Conservation (phyloP, 2,329 filamentous ascomycete species). For the Aureobasidium melanogenum region DNA sequence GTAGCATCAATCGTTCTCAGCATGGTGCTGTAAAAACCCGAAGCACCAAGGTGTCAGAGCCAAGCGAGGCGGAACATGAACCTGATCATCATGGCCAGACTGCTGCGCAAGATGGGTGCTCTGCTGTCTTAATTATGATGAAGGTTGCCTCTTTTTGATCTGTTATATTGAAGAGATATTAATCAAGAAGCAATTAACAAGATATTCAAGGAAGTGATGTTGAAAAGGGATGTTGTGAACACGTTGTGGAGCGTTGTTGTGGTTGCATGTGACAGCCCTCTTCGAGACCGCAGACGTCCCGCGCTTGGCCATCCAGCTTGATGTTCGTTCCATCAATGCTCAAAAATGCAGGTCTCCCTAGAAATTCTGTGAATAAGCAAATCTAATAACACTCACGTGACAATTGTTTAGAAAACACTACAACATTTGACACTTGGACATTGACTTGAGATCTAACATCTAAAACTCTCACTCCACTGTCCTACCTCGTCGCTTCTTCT, state of each 20-base stretch:
- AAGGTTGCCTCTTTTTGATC: neutral
- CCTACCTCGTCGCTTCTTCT: too few relatives aligned
- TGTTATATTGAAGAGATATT: neutral
- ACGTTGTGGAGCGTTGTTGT: neutral
- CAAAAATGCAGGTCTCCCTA: too few relatives aligned
- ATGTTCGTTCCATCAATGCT: neutral
- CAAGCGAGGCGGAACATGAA: neutral
- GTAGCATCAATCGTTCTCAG: neutral
- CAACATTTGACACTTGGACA: too few relatives aligned
- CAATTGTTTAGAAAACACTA: too few relatives aligned
- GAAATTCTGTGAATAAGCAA: too few relatives aligned
- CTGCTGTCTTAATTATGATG: neutral
- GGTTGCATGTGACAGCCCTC: neutral
- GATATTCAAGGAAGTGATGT: neutral
- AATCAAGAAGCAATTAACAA: neutral
- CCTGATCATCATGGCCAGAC: neutral
- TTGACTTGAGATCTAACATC: too few relatives aligned
- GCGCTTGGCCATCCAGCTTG: neutral
- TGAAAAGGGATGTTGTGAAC: neutral
- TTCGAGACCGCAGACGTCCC: neutral
- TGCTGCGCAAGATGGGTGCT: neutral
- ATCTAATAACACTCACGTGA: too few relatives aligned
- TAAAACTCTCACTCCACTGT: too few relatives aligned
- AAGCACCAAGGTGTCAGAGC: neutral
- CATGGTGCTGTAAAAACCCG: neutral